These are phyloP conservation scores for Extremus antarcticus DNA, from an alignment of 495 filamentous ascomycete genomes.

Conservation along the genomic window DNA sequence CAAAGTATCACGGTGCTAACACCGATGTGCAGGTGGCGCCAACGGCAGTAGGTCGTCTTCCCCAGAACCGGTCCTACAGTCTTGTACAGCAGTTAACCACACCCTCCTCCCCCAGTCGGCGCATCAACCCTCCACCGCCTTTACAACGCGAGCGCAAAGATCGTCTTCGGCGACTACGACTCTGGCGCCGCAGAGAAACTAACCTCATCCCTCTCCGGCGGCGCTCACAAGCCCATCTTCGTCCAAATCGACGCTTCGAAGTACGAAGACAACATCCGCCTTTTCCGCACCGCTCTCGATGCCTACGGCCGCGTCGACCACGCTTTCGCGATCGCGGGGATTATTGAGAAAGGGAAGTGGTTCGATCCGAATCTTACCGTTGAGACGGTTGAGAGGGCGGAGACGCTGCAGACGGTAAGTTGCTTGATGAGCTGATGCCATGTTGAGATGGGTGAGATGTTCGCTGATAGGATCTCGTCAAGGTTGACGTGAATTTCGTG, in stretches of 20 bases:
- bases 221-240: conserved; percentile 1
- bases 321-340: conserved; percentile 18
- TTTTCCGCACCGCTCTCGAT: conserved; percentile 13
- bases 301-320: conserved; percentile 18
- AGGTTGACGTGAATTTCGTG: conserved; percentile 17
- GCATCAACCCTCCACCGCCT: conserved; percentile 13
- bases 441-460: no score
- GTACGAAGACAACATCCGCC: conserved; percentile 14
- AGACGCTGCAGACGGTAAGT: conserved; percentile 3
- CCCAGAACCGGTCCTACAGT: no score
- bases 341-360: conserved; percentile 11
- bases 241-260: conserved; percentile 13
- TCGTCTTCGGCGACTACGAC: conserved; percentile 20
- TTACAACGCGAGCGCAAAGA: conserved; percentile 12
- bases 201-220: background rate
- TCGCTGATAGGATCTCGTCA: no score
- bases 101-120: background rate
- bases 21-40: conserved; percentile 6
- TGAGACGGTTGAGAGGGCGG: conserved; percentile 12
- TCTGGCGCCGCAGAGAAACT: conserved; percentile 6
- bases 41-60: conserved; percentile 1
- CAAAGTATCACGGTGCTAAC: background rate
- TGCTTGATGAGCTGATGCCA: no score
- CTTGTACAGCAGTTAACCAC: background rate
- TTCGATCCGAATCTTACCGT: conserved; percentile 18